These are phyloP conservation scores for Chernovozyma aurita DNA, from an alignment of 1,139 yeast genomes.

Conservation along the genomic window DNA sequence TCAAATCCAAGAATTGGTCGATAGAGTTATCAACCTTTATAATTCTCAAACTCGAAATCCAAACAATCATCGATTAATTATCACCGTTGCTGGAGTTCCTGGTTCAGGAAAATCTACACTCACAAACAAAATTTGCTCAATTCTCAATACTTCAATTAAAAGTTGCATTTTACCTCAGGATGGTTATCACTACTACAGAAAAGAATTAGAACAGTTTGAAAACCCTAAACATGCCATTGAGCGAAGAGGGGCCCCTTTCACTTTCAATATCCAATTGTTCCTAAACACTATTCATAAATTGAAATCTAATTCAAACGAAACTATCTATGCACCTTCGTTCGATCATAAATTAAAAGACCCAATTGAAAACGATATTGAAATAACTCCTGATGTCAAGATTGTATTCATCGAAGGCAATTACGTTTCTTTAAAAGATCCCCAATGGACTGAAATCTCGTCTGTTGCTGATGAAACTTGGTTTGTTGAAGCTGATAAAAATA, in stretches of 20 bases:
- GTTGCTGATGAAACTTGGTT: constrained; percentile 44
- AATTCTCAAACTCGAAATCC: background rate
- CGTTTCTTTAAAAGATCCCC: constrained; percentile 43
- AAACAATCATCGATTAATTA: constrained; percentile 31
- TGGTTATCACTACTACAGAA: constrained; percentile 75
- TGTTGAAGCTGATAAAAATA: constrained; percentile 38
- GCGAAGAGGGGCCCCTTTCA: constrained; percentile 80
- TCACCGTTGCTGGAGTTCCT: constrained; percentile 70
- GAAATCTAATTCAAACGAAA: constrained; percentile 20
- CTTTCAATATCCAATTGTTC: constrained; percentile 60
- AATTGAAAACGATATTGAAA: constrained; percentile 41
- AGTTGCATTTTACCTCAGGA: constrained; percentile 53
- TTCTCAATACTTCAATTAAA: constrained; percentile 14
- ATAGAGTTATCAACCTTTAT: constrained; percentile 8
- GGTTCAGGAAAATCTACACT: constrained; percentile 82
- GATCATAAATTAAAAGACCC: constrained; percentile 74
- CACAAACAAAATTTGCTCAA: constrained; percentile 28
- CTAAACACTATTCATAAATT: constrained; percentile 21
- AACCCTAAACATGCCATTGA: constrained; percentile 55
- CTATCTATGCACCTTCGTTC: constrained; percentile 60
- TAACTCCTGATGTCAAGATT: constrained; percentile 41
- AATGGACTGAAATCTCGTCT: constrained; percentile 44
- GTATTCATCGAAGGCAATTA: constrained; percentile 67
- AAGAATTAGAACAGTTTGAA: constrained; percentile 44
- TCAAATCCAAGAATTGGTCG: constrained; percentile 8